A percentile compares a stretch with the other conserved stretches of the same genome.
phyloP scores from a whole-genome alignment of 495 filamentous ascomycete species.

The Xeromyces bisporus region DNA sequence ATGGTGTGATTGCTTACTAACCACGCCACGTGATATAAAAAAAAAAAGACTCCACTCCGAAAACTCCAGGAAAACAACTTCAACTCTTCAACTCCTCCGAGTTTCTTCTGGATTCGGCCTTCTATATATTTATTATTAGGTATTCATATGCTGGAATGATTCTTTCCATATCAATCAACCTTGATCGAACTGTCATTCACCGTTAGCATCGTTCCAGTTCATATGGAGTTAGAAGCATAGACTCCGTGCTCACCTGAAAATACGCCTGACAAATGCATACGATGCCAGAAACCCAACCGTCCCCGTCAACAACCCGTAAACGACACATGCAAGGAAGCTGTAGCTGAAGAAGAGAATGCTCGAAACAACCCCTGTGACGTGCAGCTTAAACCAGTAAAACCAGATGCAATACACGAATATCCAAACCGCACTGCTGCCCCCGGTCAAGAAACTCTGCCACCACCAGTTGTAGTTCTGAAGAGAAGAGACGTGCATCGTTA shows the following conservation, averaged over 20 bases:
- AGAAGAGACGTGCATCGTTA: too few species aligned
- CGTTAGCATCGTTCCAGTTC: neutral
- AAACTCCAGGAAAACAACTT: too few species aligned
- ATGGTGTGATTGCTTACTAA: too few species aligned
- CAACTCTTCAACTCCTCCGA: too few species aligned
- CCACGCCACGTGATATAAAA: too few species aligned
- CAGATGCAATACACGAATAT: slow-evolving; percentile 73
- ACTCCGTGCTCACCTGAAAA: slow-evolving; percentile 71
- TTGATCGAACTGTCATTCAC: slow-evolving; percentile 20
- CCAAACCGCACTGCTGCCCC: slow-evolving; percentile 67
- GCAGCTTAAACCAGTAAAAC: slow-evolving; percentile 72
- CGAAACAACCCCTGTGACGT: slow-evolving; percentile 69
- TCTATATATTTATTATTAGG: too few species aligned
- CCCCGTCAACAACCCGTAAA: slow-evolving; percentile 72
- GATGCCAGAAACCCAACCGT: slow-evolving; percentile 81
- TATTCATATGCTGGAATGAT: too few species aligned
- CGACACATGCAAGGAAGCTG: slow-evolving; percentile 57
- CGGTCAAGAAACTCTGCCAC: slow-evolving; percentile 83
- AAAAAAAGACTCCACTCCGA: too few species aligned
- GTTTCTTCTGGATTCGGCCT: too few species aligned
- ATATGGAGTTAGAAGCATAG: too few species aligned
- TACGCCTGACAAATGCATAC: slow-evolving; percentile 75
- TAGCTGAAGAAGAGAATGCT: slow-evolving; percentile 80
- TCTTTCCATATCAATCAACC: slow-evolving; percentile 28
- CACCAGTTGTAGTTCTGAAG: slow-evolving; percentile 81